A percentile compares a stretch with the other conserved stretches of the same genome.
phyloP scores from a whole-genome alignment of 306 rosid species.

The Calophaca sinica region DNA sequence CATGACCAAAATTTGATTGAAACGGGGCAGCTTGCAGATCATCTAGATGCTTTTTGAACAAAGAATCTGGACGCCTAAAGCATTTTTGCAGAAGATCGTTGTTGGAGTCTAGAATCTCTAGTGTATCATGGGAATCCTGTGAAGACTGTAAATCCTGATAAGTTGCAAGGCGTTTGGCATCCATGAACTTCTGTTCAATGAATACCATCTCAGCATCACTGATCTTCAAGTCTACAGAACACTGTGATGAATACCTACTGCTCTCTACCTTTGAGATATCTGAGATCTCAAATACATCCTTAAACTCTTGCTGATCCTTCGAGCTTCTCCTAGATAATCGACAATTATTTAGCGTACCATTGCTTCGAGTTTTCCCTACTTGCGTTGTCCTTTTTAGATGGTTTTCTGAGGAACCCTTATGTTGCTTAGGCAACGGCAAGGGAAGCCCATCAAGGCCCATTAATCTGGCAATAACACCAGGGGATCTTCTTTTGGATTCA shows the following conservation, averaged over 20 bases:
- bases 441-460: slow-evolving; percentile 92
- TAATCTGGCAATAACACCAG: slow-evolving; percentile 74
- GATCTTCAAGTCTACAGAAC: slow-evolving; percentile 1
- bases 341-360: slow-evolving; percentile 38
- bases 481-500: slow-evolving; percentile 65
- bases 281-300: slow-evolving; percentile 36
- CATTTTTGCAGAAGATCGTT: slow-evolving; percentile 63
- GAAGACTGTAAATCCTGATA: slow-evolving; percentile 51
- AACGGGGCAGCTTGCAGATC: slow-evolving; percentile 58
- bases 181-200: slow-evolving; percentile 14
- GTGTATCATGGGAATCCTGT: slow-evolving; percentile 64
- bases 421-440: slow-evolving; percentile 60
- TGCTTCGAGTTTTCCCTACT: slow-evolving; percentile 53
- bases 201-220: slow-evolving; percentile 20
- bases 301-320: slow-evolving; percentile 13
- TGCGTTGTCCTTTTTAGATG: slow-evolving; percentile 45
- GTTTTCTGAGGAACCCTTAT: slow-evolving; percentile 46
- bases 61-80: slow-evolving; percentile 69
- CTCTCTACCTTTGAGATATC: slow-evolving; percentile 6
- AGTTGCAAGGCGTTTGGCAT: slow-evolving; percentile 31
- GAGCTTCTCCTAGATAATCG: slow-evolving; percentile 17
- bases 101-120: slow-evolving; percentile 71
- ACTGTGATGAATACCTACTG: not conserved
- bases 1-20: slow-evolving; percentile 53
- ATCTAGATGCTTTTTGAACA: slow-evolving; percentile 69